A percentile compares a stretch with the other conserved stretches of the same genome.
phyloP scores from a whole-genome alignment of 1,139 yeast species.

The Spathaspora sp. region DNA sequence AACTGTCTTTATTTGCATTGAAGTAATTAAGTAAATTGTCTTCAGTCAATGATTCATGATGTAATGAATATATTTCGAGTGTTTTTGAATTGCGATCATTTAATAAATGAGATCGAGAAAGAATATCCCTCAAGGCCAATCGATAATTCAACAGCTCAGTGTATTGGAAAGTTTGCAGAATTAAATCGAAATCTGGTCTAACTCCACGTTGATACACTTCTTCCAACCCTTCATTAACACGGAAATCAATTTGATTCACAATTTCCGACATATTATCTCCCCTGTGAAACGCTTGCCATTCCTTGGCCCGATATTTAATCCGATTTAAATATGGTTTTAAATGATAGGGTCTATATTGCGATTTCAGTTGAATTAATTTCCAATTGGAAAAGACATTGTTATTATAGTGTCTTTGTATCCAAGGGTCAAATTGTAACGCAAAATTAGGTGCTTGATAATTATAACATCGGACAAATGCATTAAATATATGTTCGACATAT shows the following conservation, averaged over 20 bases:
- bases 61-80: conserved; percentile 22
- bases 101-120: conserved; percentile 21
- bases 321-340: conserved; percentile 17
- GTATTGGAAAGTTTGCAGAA: conserved; percentile 33
- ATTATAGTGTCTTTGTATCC: conserved; percentile 19
- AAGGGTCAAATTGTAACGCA: conserved; percentile 19
- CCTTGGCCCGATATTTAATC: conserved; percentile 14
- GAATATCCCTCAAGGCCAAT: conserved; percentile 20
- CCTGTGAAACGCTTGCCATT: conserved; percentile 13
- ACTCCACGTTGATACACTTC: conserved; percentile 36
- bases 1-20: conserved; percentile 12
- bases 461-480: conserved; percentile 33
- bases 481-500: conserved; percentile 25
- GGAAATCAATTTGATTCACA: conserved; percentile 29
- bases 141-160: conserved; percentile 15
- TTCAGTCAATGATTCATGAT: conserved; percentile 17
- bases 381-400: conserved; percentile 12
- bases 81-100: conserved; percentile 16
- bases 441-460: conserved; percentile 34
- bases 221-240: conserved; percentile 35
- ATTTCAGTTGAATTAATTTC: conserved; percentile 23
- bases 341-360: conserved; percentile 32
- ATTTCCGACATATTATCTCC: conserved; percentile 10
- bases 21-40: conserved; percentile 20
- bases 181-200: conserved; percentile 31